Base-by-base conservation (phyloP, 2,329 filamentous ascomycete species). In the Fusarium illudens region DNA sequence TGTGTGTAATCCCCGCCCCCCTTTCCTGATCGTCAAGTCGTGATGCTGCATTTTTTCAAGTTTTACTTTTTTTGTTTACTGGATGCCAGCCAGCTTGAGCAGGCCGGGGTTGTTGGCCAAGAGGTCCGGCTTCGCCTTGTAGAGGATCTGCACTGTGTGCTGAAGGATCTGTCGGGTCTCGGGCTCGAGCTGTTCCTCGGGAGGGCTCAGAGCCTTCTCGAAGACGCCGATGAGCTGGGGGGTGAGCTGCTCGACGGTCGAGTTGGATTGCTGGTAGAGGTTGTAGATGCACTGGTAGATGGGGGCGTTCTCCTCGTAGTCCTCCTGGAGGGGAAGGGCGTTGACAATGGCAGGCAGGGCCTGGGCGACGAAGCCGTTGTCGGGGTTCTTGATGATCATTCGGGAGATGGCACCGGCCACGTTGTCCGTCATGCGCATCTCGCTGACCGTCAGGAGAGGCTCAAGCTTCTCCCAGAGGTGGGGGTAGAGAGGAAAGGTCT, bases 271-370 rank as follows among this genome's bases (percentile, higher is more conserved):
- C 72, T 91, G 87, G 79, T 94, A 97, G 68, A 98, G 87, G 79
- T 92, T 90, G 79, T 92, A 90, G 75, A 99, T 90, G 88, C 94
- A 96, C 78, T 91, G 87, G 82, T 91, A 99, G 63, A 98, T 90
- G 9, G 96, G 94, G 74, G 93, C 92, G 81, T 99, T 98, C 87
- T 98, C 96, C 80, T 97, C 94, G 74, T 88, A 98, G 79, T 98
- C 96, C 77, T 97, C 94, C 79, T 92, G 92, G 66, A 98, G 85
- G 10, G 96, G 96, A 34, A 98, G 87, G 27, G 94, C 86, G 64
- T 87, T 87, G 59, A 96, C 87, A 27, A 98, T 82, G 1, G 89
- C 89, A 25, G 95, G 94, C 2, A 99, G 87, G 19, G 97, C 92
- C 63, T 97, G 90, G 36, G 86, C 82, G 55, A 97, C 86, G 17